Evolutionary conservation across 306 rosid genomes (phyloP).

Genomic region (Trifolium repens): DNA sequence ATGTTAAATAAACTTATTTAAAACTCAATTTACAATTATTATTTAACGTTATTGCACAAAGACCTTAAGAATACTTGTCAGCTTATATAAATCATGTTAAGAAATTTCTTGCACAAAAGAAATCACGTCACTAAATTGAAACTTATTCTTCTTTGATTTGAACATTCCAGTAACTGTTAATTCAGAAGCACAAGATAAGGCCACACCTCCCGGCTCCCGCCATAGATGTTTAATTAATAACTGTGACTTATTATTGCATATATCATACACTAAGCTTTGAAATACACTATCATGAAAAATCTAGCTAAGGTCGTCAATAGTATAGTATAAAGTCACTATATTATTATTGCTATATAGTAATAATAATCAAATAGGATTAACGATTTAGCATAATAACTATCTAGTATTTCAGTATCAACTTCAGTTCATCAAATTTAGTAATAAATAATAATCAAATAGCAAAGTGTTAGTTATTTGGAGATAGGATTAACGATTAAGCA

Average conservation of each 20-base stretch:
- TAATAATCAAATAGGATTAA: background rate
- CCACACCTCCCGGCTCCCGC: background rate
- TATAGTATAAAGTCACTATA: background rate
- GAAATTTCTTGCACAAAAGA: background rate
- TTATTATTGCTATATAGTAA: too few species aligned
- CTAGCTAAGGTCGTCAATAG: background rate
- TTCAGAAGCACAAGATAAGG: slow-evolving; percentile 20
- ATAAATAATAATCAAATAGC: background rate
- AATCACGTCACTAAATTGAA: slow-evolving; percentile 27
- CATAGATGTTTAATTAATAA: background rate
- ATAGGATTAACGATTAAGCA: slow-evolving; percentile 22
- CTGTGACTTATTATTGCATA: background rate
- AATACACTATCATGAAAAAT: slow-evolving; percentile 18
- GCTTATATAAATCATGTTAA: background rate
- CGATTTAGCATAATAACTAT: slow-evolving; percentile 22
- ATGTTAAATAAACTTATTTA: background rate
- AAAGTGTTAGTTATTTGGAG: background rate
- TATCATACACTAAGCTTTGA: slow-evolving; percentile 9
- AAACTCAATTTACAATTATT: slow-evolving; percentile 3
- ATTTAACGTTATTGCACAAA: background rate
- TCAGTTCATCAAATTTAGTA: slow-evolving; percentile 26
- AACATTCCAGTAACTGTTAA: background rate
- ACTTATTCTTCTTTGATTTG: slow-evolving; percentile 10
- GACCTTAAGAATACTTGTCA: background rate
- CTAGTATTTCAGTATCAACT: slow-evolving; percentile 14